A percentile compares a stretch with the other conserved stretches of the same genome.
phyloP scores from a whole-genome alignment of 371 early-diverging fungal species.

The Neoconidiobolus thromboides region DNA sequence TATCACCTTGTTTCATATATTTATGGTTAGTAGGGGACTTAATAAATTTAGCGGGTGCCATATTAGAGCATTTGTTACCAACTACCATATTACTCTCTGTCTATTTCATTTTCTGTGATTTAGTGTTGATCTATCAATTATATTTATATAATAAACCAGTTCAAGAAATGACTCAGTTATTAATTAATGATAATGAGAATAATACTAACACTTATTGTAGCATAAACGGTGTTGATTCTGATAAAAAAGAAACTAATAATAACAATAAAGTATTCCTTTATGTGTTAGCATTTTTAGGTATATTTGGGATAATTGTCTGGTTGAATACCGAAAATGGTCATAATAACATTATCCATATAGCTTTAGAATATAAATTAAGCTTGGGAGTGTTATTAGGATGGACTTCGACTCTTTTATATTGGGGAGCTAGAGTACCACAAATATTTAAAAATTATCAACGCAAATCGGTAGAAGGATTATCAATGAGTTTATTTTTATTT shows the following conservation, averaged over 20 bases:
- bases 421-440: conserved; percentile 50
- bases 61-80: not conserved
- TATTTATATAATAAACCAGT: not conserved
- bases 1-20: not conserved
- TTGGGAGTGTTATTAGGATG: not conserved
- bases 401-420: conserved; percentile 11
- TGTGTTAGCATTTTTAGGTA: not conserved
- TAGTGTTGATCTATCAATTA: not conserved
- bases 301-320: not conserved
- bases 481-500: conserved; percentile 56
- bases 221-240: not conserved
- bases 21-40: not conserved
- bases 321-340: not conserved
- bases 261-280: not conserved
- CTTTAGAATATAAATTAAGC: too few species aligned
- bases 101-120: not conserved
- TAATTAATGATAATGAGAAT: too few species aligned
- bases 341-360: too few species aligned
- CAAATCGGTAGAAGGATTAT: conserved; percentile 49
- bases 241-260: not conserved
- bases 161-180: not conserved
- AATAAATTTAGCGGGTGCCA: not conserved
- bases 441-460: conserved; percentile 50
- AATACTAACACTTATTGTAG: too few species aligned
- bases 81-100: not conserved